These are phyloP conservation scores for Umbelopsis sp. DNA, from an alignment of 192 early-diverging fungal genomes.

Conservation along the genomic window DNA sequence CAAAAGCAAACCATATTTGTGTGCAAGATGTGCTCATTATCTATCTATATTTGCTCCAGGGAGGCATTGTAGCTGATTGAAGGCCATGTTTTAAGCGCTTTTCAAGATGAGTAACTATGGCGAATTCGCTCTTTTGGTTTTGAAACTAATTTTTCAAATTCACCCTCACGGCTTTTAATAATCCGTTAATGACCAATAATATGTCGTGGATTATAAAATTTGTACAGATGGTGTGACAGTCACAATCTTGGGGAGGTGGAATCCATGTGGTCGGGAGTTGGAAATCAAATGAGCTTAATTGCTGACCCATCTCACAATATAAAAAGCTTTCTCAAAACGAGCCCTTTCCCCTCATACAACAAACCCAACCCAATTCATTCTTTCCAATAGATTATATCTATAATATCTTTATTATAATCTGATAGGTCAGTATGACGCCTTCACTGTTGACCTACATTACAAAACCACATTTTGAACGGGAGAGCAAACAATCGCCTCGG, in stretches of 20 bases:
- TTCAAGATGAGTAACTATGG: too few relatives aligned
- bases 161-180: too few relatives aligned
- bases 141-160: too few relatives aligned
- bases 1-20: too few relatives aligned
- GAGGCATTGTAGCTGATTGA: too few relatives aligned
- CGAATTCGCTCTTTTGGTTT: too few relatives aligned
- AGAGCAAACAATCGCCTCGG: background rate
- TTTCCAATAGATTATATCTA: background rate
- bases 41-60: too few relatives aligned
- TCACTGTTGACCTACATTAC: conserved; percentile 15
- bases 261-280: conserved; percentile 1
- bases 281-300: background rate
- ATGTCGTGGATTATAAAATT: background rate
- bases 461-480: conserved; percentile 5
- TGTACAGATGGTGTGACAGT: conserved; percentile 4
- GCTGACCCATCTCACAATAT: background rate
- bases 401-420: background rate
- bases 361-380: background rate
- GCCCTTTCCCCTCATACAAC: background rate
- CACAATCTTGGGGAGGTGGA: conserved; percentile 14
- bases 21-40: too few relatives aligned
- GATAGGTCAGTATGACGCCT: conserved; percentile 9
- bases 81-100: too few relatives aligned
- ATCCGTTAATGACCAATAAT: background rate
- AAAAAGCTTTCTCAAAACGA: background rate